These are phyloP conservation scores for Rhodamnia rubescens DNA, from an alignment of 345 rosid species.

Conservation along the genomic window DNA sequence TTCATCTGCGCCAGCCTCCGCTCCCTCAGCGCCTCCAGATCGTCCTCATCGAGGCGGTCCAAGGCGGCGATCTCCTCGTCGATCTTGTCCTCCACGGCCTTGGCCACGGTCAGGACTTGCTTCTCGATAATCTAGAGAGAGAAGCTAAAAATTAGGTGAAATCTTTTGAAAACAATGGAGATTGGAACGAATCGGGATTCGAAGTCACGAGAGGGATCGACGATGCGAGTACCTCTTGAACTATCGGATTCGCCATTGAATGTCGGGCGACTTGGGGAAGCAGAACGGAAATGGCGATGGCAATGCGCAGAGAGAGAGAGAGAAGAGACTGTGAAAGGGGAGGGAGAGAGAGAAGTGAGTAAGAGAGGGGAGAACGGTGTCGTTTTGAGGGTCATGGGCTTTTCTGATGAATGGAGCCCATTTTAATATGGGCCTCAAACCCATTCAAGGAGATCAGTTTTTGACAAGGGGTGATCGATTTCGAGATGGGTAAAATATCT, in stretches of 20 bases:
- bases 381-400: background rate
- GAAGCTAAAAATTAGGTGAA: background rate
- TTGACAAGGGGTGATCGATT: no score
- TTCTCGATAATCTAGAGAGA: constrained; percentile 60
- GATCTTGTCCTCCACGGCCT: constrained; percentile 81
- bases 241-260: constrained; percentile 29
- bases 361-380: background rate
- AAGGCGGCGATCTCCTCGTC: constrained; percentile 85
- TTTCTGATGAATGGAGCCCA: background rate
- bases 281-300: background rate
- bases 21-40: constrained; percentile 73
- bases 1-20: constrained; percentile 84
- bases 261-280: background rate
- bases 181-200: background rate
- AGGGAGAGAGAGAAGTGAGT: background rate
- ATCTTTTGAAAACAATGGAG: background rate
- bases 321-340: background rate
- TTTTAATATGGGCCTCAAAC: no score
- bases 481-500: no score
- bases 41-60: constrained; percentile 78
- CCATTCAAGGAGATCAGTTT: no score
- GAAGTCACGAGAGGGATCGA: background rate
- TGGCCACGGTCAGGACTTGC: constrained; percentile 76
- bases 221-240: constrained; percentile 23
- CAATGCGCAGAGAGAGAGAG: background rate